Conservation (phyloP, 2,329 filamentous ascomycete genomes). For the Talaromyces marneffei region DNA sequence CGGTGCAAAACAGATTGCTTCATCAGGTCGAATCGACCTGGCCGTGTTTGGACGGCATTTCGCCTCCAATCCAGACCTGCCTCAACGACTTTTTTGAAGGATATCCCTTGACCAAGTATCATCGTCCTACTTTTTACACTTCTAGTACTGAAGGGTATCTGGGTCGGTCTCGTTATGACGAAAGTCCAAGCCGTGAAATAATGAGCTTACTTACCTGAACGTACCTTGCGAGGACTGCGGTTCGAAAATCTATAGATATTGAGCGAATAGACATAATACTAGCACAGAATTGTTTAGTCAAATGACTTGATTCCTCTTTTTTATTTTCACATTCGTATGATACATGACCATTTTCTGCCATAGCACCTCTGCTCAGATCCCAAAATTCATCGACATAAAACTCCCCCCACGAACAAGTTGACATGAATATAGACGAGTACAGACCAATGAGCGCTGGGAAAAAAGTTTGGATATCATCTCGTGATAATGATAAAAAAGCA, state of each 20-base stretch:
- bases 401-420: background rate
- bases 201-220: background rate
- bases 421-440: background rate
- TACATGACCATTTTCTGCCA: slow-evolving; percentile 2
- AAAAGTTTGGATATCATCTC: slow-evolving; percentile 10
- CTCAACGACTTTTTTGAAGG: background rate
- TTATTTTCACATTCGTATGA: background rate
- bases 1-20: background rate
- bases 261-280: background rate
- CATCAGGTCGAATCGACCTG: background rate
- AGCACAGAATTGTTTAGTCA: background rate
- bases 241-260: background rate
- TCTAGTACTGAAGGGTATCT: background rate
- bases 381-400: background rate
- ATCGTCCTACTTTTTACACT: background rate
- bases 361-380: background rate
- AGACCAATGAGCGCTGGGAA: background rate
- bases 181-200: background rate
- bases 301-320: background rate
- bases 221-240: background rate
- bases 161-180: background rate
- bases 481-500: background rate
- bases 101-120: background rate
- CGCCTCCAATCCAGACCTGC: background rate
- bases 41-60: background rate